Conservation (phyloP, 1,139 yeast genomes). For the Hemisphaericaspora lyxosophila region DNA sequence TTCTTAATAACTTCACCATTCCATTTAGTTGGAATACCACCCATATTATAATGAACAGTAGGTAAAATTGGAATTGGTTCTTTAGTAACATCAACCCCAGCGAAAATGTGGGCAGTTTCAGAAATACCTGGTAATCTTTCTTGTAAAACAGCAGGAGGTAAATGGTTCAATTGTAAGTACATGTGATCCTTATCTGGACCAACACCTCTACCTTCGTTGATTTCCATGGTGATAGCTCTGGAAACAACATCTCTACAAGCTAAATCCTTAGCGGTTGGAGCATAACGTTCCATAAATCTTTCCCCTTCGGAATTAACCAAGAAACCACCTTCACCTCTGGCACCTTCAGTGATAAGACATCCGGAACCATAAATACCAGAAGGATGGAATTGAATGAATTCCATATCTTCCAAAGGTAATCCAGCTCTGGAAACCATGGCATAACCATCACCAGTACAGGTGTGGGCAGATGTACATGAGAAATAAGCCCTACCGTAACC, state of each 20-base stretch:
- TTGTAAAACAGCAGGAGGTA: slow-evolving; percentile 86
- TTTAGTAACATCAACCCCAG: slow-evolving; percentile 98
- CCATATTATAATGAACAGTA: slow-evolving; percentile 99
- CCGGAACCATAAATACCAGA: slow-evolving; percentile 99
- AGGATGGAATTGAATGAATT: slow-evolving; percentile 98
- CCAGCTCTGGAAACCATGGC: slow-evolving; percentile 99
- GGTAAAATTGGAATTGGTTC: slow-evolving; percentile 98
- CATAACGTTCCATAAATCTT: slow-evolving; percentile 99
- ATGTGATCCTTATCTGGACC: slow-evolving; percentile 95
- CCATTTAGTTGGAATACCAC: slow-evolving; percentile 98
- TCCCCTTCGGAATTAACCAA: slow-evolving; percentile 95
- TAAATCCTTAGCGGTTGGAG: slow-evolving; percentile 96
- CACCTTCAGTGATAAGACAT: slow-evolving; percentile 97
- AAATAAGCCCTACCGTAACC: slow-evolving; percentile 98
- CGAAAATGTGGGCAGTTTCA: slow-evolving; percentile 96
- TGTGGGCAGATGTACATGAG: slow-evolving; percentile 98
- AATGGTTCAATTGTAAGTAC: slow-evolving; percentile 87
- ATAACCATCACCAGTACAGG: slow-evolving; percentile 98
- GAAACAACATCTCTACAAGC: slow-evolving; percentile 99
- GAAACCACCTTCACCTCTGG: slow-evolving; percentile 99
- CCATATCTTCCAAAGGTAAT: slow-evolving; percentile 93
- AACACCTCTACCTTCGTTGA: slow-evolving; percentile 98
- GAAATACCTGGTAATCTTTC: slow-evolving; percentile 99
- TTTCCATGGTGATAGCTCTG: slow-evolving; percentile 96
- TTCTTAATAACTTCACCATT: slow-evolving; percentile 89